Evolutionary conservation across 2,329 filamentous ascomycete species (phyloP).

Genomic region (Penicillium sp.): DNA sequence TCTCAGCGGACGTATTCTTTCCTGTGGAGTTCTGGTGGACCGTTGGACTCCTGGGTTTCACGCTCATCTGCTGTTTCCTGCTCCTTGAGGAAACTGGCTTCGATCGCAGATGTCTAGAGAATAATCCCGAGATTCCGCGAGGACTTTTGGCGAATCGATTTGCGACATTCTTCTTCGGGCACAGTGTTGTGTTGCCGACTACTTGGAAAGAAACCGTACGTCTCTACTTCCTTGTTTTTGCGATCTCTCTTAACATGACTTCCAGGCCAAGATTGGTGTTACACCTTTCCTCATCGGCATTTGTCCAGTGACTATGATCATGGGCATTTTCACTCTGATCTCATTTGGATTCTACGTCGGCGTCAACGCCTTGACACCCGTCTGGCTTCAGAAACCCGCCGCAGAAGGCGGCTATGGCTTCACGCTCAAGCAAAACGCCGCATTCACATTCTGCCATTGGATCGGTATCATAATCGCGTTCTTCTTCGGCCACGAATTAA

Average conservation of each 20-base stretch:
- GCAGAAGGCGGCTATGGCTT: slow-evolving; percentile 45
- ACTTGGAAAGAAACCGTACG: slow-evolving; percentile 25
- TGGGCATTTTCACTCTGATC: slow-evolving; percentile 39
- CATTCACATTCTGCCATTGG: slow-evolving; percentile 44
- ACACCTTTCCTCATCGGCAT: slow-evolving; percentile 29
- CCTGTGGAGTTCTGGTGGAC: slow-evolving; percentile 47
- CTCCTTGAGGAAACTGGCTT: slow-evolving; percentile 44
- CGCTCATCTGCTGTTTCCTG: slow-evolving; percentile 35
- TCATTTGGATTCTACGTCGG: slow-evolving; percentile 38
- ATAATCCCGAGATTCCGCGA: slow-evolving; percentile 16
- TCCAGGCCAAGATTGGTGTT: slow-evolving; percentile 20
- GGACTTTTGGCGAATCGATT: slow-evolving; percentile 22
- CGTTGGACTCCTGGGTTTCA: slow-evolving; percentile 36
- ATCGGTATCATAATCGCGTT: slow-evolving; percentile 38
- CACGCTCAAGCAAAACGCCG: slow-evolving; percentile 39
- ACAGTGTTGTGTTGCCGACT: slow-evolving; percentile 20
- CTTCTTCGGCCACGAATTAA: slow-evolving; percentile 38
- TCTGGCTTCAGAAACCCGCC: slow-evolving; percentile 42
- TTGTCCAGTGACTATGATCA: slow-evolving; percentile 39
- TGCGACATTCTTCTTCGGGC: slow-evolving; percentile 29
- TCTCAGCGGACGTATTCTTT: slow-evolving; percentile 37
- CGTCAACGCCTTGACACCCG: slow-evolving; percentile 34
- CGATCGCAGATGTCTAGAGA: slow-evolving; percentile 22
- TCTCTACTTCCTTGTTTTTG: background rate
- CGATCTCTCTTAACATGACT: background rate